Percentiles rank a stretch among this genome's conserved stretches.
Evolutionary conservation across 495 filamentous ascomycete species (phyloP).

Genomic region (Talaromyces nanjingensis): DNA sequence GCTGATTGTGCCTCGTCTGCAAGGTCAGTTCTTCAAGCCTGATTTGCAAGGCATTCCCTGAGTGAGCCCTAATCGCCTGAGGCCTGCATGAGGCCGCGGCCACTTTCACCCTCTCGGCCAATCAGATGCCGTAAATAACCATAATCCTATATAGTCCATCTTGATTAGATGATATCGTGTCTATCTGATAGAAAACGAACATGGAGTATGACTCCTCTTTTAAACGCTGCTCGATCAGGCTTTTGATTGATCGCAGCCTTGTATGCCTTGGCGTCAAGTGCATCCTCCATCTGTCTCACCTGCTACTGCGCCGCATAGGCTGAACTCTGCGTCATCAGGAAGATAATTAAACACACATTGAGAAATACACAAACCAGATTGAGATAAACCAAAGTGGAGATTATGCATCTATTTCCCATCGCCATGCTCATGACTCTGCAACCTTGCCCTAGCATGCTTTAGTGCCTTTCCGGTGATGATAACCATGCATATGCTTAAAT

Average conservation of each 20-base stretch:
- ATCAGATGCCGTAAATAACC: not conserved
- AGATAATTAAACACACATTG: not conserved
- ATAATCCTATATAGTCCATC: not conserved
- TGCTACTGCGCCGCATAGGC: not conserved
- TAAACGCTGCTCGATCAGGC: not conserved
- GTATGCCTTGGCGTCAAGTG: not conserved
- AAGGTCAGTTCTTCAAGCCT: not conserved
- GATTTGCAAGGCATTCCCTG: conserved; percentile 11
- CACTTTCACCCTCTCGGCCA: not conserved
- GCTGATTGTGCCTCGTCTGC: conserved; percentile 10
- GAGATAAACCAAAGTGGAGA: not conserved
- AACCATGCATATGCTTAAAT: not conserved
- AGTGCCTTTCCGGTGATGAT: not conserved
- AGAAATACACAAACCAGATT: not conserved
- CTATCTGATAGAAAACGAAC: not conserved
- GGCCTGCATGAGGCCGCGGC: conserved; percentile 8
- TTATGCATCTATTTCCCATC: not conserved
- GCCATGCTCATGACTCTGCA: not conserved
- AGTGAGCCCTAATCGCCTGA: conserved; percentile 7
- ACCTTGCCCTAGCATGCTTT: not conserved
- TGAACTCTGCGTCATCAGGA: not conserved
- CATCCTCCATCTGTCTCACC: not conserved
- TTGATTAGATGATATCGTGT: not conserved
- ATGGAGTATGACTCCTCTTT: not conserved
- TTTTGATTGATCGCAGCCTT: not conserved